Conservation (phyloP, 768 basidiomycete genomes). For the Podaxis carcinomalis region DNA sequence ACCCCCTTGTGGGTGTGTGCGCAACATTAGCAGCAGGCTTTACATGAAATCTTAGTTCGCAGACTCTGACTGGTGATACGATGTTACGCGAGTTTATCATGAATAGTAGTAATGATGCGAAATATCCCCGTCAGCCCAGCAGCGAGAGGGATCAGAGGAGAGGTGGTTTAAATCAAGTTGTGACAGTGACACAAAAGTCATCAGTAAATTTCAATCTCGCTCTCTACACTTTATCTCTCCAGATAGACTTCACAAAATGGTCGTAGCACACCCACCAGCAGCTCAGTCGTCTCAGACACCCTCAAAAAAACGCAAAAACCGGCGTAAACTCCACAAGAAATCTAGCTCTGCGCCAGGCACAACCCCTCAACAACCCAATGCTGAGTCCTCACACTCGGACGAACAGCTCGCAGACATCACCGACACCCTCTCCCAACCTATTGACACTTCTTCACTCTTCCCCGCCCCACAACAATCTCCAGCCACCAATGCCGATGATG, state of each 20-base stretch:
- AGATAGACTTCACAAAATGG: conserved; percentile 27
- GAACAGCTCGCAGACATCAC: conserved; percentile 21
- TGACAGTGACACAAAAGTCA: conserved; percentile 11
- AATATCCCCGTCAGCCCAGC: too few species aligned
- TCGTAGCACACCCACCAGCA: conserved; percentile 29
- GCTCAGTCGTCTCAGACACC: conserved; percentile 13
- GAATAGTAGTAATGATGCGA: too few species aligned
- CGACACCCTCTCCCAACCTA: conserved; percentile 16
- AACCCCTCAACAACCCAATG: conserved; percentile 13
- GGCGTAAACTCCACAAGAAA: conserved; percentile 35
- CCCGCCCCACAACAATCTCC: background rate
- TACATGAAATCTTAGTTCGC: too few species aligned
- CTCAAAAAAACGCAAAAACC: conserved; percentile 27
- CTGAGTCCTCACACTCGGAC: conserved; percentile 18
- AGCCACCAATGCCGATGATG: conserved; percentile 16
- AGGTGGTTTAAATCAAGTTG: background rate
- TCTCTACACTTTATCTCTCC: background rate
- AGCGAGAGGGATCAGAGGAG: too few species aligned
- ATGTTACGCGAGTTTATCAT: too few species aligned
- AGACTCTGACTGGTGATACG: too few species aligned
- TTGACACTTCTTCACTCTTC: conserved; percentile 12
- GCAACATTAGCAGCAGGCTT: too few species aligned
- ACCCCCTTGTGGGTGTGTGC: too few species aligned
- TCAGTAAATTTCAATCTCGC: conserved; percentile 4
- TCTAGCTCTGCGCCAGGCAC: conserved; percentile 14